Conservation (phyloP, 805 yeast species). For the Saturnispora ahearnii region DNA sequence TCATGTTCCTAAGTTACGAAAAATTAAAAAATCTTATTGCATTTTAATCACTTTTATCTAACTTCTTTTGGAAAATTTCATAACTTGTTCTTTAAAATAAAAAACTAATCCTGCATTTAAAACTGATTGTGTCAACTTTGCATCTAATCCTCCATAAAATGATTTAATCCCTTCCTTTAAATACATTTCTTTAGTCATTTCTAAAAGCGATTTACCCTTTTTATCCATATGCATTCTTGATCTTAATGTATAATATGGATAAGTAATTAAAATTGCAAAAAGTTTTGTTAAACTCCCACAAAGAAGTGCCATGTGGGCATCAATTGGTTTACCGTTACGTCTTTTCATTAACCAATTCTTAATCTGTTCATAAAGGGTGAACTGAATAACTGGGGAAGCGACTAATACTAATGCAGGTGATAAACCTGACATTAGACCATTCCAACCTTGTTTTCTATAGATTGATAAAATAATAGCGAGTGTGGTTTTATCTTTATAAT, state of each 20-base stretch:
- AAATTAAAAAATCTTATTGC: constrained; percentile 33
- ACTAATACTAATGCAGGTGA: constrained; percentile 83
- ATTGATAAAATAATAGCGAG: constrained; percentile 53
- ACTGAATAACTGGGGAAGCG: constrained; percentile 82
- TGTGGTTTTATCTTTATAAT: constrained; percentile 30
- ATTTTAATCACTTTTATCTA: constrained; percentile 8
- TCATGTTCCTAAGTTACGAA: constrained; percentile 76
- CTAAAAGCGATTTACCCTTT: constrained; percentile 32
- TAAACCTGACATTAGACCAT: constrained; percentile 73
- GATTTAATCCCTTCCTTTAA: constrained; percentile 65
- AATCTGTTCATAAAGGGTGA: constrained; percentile 83
- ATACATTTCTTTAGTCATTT: constrained; percentile 49
- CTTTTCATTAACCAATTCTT: constrained; percentile 51
- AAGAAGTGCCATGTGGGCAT: constrained; percentile 70
- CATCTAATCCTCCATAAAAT: constrained; percentile 71
- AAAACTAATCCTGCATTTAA: constrained; percentile 84
- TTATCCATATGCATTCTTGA: constrained; percentile 67
- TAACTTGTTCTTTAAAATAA: constrained; percentile 78
- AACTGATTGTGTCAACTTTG: constrained; percentile 77
- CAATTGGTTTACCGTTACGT: constrained; percentile 39
- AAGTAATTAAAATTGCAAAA: constrained; percentile 80
- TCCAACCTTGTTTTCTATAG: constrained; percentile 59
- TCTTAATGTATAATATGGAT: constrained; percentile 86
- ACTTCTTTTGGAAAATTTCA: constrained; percentile 24
- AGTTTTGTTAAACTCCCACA: constrained; percentile 87